Conservation (phyloP, 768 basidiomycete genomes). For the Lentinula lateritia region DNA sequence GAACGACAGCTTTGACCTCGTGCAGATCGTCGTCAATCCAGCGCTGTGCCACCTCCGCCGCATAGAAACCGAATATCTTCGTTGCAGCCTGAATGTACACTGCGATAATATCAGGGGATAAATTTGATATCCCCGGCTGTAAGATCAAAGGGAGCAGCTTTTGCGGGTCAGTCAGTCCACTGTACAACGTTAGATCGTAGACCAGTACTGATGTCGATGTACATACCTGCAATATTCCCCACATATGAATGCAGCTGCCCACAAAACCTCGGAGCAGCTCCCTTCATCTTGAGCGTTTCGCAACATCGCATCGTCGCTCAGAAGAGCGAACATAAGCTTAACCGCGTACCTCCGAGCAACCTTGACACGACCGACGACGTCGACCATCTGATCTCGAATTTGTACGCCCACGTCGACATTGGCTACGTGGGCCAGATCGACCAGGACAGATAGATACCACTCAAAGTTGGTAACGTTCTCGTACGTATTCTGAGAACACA, state of each 20-base stretch:
- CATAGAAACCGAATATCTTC: conserved; percentile 88
- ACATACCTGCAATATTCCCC: conserved; percentile 90
- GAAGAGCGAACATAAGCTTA: conserved; percentile 72
- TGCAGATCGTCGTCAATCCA: conserved; percentile 75
- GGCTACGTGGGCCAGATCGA: conserved; percentile 87
- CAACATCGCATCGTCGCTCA: conserved; percentile 75
- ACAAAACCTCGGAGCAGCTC: conserved; percentile 79
- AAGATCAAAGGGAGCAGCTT: conserved; percentile 68
- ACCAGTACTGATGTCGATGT: not conserved
- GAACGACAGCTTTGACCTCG: conserved; percentile 60
- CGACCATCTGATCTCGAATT: conserved; percentile 81
- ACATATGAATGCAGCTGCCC: conserved; percentile 95
- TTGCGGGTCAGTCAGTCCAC: conserved; percentile 75
- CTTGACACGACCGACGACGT: conserved; percentile 78
- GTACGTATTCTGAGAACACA: conserved; percentile 81
- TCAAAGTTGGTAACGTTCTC: conserved; percentile 90
- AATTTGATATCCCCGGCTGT: conserved; percentile 47
- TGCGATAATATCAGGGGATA: conserved; percentile 61
- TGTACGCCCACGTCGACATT: conserved; percentile 71
- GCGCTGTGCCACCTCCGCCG: conserved; percentile 62
- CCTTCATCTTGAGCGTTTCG: conserved; percentile 61
- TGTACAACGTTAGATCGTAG: conserved; percentile 20
- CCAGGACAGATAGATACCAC: conserved; percentile 94
- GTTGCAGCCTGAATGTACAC: conserved; percentile 78
- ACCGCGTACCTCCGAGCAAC: conserved; percentile 77